These are phyloP conservation scores for Penicillium roqueforti DNA, from an alignment of 495 filamentous ascomycete genomes.

Conservation along the genomic window DNA sequence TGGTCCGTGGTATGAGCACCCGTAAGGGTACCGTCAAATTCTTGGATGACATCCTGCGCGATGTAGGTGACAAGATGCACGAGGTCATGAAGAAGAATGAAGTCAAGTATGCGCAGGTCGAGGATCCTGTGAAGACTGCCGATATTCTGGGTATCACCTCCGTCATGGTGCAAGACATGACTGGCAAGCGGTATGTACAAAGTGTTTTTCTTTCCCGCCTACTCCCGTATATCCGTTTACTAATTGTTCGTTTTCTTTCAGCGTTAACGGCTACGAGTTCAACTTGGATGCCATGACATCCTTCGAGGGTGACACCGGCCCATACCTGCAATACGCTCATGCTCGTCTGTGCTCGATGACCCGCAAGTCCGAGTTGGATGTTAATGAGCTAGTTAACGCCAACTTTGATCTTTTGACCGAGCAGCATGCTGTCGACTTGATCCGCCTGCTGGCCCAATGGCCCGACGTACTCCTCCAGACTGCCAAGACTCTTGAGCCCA, in stretches of 20 bases:
- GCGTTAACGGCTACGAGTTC: constrained; percentile 64
- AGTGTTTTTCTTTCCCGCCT: background rate
- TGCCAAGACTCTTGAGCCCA: constrained; percentile 59
- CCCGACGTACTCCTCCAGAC: constrained; percentile 61
- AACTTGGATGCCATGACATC: constrained; percentile 65
- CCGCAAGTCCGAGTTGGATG: constrained; percentile 46
- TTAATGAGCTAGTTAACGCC: constrained; percentile 44
- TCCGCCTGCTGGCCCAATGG: constrained; percentile 57
- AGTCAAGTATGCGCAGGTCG: constrained; percentile 61
- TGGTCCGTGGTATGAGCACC: constrained; percentile 67
- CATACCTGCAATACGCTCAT: constrained; percentile 66
- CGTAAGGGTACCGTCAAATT: constrained; percentile 67
- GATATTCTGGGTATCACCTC: constrained; percentile 60
- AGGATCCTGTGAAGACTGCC: constrained; percentile 52
- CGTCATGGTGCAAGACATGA: constrained; percentile 72
- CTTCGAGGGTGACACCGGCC: constrained; percentile 68
- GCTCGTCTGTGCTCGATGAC: constrained; percentile 63
- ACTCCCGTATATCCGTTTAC: constrained; percentile 1
- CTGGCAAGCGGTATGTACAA: constrained; percentile 56
- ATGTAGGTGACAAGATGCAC: constrained; percentile 67
- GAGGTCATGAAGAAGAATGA: constrained; percentile 65
- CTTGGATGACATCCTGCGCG: constrained; percentile 61
- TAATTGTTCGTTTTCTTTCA: constrained; percentile 22
- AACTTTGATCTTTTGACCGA: constrained; percentile 57
- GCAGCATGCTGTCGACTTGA: constrained; percentile 52